phyloP scores from a whole-genome alignment of 148 eudicot species.

The Persicaria maculosa region DNA sequence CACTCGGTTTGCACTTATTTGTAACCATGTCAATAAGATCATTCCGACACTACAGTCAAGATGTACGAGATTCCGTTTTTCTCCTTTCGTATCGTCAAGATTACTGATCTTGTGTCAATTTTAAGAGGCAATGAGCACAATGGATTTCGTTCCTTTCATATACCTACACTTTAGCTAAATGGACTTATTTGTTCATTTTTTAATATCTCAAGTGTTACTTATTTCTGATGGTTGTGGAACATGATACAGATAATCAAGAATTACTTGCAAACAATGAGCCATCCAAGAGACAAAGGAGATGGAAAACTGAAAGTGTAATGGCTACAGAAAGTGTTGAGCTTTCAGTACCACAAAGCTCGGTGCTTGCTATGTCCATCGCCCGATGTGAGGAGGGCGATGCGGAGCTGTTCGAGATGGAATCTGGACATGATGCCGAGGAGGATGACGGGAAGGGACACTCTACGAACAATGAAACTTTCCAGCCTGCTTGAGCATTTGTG shows the following conservation, averaged over 20 bases:
- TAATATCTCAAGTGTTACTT: neutral
- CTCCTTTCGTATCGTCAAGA: slow-evolving; percentile 29
- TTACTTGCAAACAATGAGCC: slow-evolving; percentile 39
- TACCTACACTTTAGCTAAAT: neutral
- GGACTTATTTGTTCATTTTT: neutral
- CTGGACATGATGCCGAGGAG: too few relatives aligned
- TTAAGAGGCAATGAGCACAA: too few relatives aligned
- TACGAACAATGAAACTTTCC: too few relatives aligned
- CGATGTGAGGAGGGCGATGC: too few relatives aligned
- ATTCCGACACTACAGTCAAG: slow-evolving; percentile 94
- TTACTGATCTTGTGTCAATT: too few relatives aligned
- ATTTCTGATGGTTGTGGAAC: neutral
- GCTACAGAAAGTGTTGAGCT: slow-evolving; percentile 31
- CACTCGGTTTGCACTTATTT: slow-evolving; percentile 86
- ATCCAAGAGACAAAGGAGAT: slow-evolving; percentile 67
- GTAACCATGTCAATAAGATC: slow-evolving; percentile 93
- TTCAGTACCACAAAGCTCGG: slow-evolving; percentile 35
- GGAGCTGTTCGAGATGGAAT: too few relatives aligned
- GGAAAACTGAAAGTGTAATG: slow-evolving; percentile 47
- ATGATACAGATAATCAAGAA: slow-evolving; percentile 26
- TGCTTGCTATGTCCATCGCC: slow-evolving; percentile 22
- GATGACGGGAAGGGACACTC: too few relatives aligned
- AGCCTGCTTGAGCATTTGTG: too few relatives aligned
- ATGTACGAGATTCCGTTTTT: slow-evolving; percentile 93
- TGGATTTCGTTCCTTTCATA: neutral